These are phyloP conservation scores for Hortaea werneckii DNA, from an alignment of 2,329 filamentous ascomycete genomes.

Conservation along the genomic window DNA sequence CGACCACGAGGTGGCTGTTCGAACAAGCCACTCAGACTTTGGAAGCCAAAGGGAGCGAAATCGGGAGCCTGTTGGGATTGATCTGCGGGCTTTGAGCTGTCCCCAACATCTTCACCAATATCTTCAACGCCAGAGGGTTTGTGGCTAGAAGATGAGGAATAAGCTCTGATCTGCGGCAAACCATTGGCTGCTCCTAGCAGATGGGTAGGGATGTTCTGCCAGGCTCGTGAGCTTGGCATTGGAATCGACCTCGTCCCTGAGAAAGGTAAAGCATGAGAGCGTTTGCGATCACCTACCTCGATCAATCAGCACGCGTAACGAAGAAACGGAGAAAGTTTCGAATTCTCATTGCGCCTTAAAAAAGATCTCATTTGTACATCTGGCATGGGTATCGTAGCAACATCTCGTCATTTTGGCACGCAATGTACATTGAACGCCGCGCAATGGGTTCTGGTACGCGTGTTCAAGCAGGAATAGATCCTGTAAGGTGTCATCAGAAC, in stretches of 20 bases:
- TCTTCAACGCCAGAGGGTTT: no score
- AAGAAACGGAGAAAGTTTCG: background rate
- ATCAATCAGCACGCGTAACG: background rate
- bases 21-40: constrained; percentile 21
- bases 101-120: background rate
- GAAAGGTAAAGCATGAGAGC: no score
- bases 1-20: constrained; percentile 10
- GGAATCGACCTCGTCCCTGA: no score
- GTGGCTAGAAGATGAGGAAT: constrained; percentile 9
- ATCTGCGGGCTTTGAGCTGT: background rate
- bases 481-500: no score
- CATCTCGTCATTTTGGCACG: no score
- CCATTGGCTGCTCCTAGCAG: constrained; percentile 2
- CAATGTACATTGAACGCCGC: no score
- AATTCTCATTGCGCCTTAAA: no score
- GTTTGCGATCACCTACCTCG: constrained; percentile 7
- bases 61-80: constrained; percentile 1
- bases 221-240: background rate
- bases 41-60: constrained; percentile 16
- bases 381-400: no score
- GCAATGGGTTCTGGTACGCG: no score
- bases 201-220: constrained; percentile 7
- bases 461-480: no score
- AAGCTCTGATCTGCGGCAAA: constrained; percentile 9
- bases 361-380: no score